A percentile compares a stretch with the other conserved stretches of the same genome.
Conservation (phyloP, 2,329 filamentous ascomycete species). For the Aciculosporium take region DNA sequence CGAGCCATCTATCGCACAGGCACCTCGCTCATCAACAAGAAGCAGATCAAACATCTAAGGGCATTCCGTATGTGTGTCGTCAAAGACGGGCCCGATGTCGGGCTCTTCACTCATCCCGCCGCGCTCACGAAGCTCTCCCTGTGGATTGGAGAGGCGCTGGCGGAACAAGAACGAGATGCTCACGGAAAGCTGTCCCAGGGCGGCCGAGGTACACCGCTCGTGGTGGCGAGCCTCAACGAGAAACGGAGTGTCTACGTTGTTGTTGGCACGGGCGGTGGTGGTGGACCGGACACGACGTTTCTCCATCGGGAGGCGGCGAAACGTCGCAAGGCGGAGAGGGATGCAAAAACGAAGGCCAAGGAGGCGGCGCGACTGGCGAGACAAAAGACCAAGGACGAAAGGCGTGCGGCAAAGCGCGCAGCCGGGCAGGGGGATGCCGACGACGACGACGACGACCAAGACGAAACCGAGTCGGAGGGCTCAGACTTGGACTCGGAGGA, state of each 20-base stretch:
- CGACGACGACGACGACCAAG: slow-evolving; percentile 31
- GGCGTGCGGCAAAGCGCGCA: slow-evolving; percentile 40
- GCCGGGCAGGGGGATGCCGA: slow-evolving; percentile 22
- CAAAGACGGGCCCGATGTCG: slow-evolving; percentile 82
- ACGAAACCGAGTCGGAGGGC: slow-evolving; percentile 29
- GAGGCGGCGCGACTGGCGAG: slow-evolving; percentile 44
- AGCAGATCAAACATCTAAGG: slow-evolving; percentile 80
- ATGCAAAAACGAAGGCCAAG: slow-evolving; percentile 46
- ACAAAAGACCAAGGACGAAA: slow-evolving; percentile 46
- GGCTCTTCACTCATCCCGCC: slow-evolving; percentile 84
- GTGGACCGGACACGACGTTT: slow-evolving; percentile 57
- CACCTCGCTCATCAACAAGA: slow-evolving; percentile 80
- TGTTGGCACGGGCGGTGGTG: slow-evolving; percentile 81
- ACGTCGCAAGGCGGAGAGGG: slow-evolving; percentile 47
- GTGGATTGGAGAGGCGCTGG: slow-evolving; percentile 86
- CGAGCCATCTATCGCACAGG: slow-evolving; percentile 88
- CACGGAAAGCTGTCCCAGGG: slow-evolving; percentile 56
- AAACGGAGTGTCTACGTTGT: slow-evolving; percentile 78
- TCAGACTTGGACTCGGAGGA: slow-evolving; percentile 26
- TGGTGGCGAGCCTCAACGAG: slow-evolving; percentile 82
- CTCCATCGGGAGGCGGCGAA: slow-evolving; percentile 52
- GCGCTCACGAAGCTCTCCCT: slow-evolving; percentile 85
- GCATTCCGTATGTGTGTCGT: slow-evolving; percentile 93
- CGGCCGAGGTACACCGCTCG: slow-evolving; percentile 66
- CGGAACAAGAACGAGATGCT: slow-evolving; percentile 69